These are phyloP conservation scores for Rhodotorula sp. DNA, from an alignment of 1,284 basidiomycete genomes.

Conservation along the genomic window DNA sequence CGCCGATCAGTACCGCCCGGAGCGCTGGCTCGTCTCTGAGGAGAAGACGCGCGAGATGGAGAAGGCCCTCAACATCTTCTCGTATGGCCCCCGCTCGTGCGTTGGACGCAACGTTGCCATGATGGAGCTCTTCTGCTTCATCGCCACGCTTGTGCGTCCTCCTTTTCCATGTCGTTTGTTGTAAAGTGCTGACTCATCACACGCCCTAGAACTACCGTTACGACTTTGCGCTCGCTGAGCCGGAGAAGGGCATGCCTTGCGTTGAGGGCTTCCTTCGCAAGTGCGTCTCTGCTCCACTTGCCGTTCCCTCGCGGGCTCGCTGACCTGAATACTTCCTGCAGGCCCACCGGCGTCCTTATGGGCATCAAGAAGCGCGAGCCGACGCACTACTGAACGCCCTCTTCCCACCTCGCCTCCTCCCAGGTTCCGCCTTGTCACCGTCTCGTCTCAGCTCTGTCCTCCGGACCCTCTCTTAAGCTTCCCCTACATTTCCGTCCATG, in stretches of 20 bases:
- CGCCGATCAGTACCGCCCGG: slow-evolving; percentile 57
- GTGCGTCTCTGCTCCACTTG: slow-evolving; percentile 46
- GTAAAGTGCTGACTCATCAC: neutral
- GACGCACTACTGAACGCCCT: neutral
- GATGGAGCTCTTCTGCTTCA: slow-evolving; percentile 65
- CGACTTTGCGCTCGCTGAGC: slow-evolving; percentile 54
- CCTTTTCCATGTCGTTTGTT: neutral
- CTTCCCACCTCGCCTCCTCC: neutral
- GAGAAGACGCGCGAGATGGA: slow-evolving; percentile 62
- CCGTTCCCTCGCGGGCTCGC: neutral
- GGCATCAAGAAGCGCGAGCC: slow-evolving; percentile 1
- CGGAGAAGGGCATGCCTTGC: slow-evolving; percentile 58
- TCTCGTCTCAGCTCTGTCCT: no score
- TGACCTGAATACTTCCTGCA: neutral
- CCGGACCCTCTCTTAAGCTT: no score
- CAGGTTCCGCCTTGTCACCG: no score
- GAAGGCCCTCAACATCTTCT: slow-evolving; percentile 71
- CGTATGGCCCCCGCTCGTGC: slow-evolving; percentile 53
- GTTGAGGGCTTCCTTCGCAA: slow-evolving; percentile 75
- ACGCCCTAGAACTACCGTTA: slow-evolving; percentile 60
- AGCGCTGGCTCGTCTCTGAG: slow-evolving; percentile 78
- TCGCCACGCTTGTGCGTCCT: slow-evolving; percentile 61
- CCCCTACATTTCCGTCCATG: no score
- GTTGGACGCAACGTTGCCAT: slow-evolving; percentile 58
- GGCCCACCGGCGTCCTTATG: slow-evolving; percentile 11